These are phyloP conservation scores for Trichoderma endophyticum DNA, from an alignment of 2,329 filamentous ascomycete genomes.

Conservation along the genomic window DNA sequence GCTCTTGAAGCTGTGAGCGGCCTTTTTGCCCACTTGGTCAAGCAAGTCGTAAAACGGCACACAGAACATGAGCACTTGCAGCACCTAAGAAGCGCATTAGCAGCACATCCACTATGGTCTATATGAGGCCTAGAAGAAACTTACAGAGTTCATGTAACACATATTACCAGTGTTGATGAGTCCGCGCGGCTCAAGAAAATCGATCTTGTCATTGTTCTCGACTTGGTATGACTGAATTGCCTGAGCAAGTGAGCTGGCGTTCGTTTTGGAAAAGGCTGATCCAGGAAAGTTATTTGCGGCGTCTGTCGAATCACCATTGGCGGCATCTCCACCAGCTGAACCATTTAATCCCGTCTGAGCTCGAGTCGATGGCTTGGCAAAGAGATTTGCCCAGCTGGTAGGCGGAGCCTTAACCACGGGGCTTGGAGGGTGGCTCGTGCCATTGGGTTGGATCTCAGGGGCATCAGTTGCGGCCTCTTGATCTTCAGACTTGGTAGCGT, in stretches of 20 bases:
- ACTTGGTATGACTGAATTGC: slow-evolving; percentile 72
- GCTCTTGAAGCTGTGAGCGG: slow-evolving; percentile 88
- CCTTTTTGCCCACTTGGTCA: slow-evolving; percentile 78
- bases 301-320: slow-evolving; percentile 28
- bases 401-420: slow-evolving; percentile 32
- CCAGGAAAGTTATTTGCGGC: slow-evolving; percentile 25
- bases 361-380: slow-evolving; percentile 31
- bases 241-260: slow-evolving; percentile 65
- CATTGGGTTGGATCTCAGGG: background rate
- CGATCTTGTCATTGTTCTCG: slow-evolving; percentile 60
- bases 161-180: slow-evolving; percentile 97
- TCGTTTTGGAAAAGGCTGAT: slow-evolving; percentile 43
- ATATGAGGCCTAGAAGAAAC: slow-evolving; percentile 34
- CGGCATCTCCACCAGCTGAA: slow-evolving; percentile 20
- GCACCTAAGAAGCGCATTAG: slow-evolving; percentile 59
- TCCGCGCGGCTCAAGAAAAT: slow-evolving; percentile 87
- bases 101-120: background rate
- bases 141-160: slow-evolving; percentile 99
- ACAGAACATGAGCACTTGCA: slow-evolving; percentile 94
- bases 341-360: slow-evolving; percentile 28
- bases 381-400: slow-evolving; percentile 42
- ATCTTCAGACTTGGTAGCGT: slow-evolving; percentile 18
- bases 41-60: slow-evolving; percentile 92
- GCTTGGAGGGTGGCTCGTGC: slow-evolving; percentile 23
- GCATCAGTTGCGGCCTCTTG: slow-evolving; percentile 16